Percentiles rank a stretch among this genome's conserved stretches.
phyloP scores from a whole-genome alignment of 805 yeast species.

The Cyberlindnera subsufficiens region DNA sequence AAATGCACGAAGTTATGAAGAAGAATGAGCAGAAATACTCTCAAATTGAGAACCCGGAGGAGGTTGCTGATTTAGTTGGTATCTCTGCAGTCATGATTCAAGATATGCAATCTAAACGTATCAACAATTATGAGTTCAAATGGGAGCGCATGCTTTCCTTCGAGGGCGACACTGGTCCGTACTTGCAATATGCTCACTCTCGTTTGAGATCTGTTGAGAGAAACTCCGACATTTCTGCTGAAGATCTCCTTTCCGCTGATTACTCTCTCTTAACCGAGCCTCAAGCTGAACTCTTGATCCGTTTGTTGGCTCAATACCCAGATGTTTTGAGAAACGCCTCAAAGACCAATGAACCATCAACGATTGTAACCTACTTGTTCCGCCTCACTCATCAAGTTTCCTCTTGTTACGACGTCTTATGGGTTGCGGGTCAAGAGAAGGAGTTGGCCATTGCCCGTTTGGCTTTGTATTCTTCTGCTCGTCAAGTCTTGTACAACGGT shows the following conservation, averaged over 20 bases:
- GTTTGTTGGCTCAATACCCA: conserved; percentile 85
- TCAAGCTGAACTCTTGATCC: conserved; percentile 62
- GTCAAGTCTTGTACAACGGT: conserved; percentile 86
- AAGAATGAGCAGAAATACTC: conserved; percentile 86
- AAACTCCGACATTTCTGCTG: conserved; percentile 51
- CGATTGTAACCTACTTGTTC: conserved; percentile 90
- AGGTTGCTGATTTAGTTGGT: conserved; percentile 92
- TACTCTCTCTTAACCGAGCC: conserved; percentile 62
- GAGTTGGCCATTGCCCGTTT: conserved; percentile 85
- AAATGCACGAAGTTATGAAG: conserved; percentile 96
- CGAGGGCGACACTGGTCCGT: conserved; percentile 99
- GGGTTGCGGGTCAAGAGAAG: conserved; percentile 94
- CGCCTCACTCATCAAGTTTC: conserved; percentile 90
- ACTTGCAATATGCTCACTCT: conserved; percentile 96
- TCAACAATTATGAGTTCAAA: conserved; percentile 92
- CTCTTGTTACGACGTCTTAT: conserved; percentile 88
- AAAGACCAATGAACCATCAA: conserved; percentile 86
- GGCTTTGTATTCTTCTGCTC: conserved; percentile 85
- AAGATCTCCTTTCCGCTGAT: conserved; percentile 46
- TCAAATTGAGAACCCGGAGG: conserved; percentile 89
- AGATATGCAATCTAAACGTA: conserved; percentile 96
- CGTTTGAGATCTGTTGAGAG: conserved; percentile 93
- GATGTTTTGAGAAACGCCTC: conserved; percentile 80
- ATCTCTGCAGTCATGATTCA: conserved; percentile 98
- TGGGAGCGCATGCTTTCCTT: conserved; percentile 98